A percentile compares a stretch with the other conserved stretches of the same genome.
Evolutionary conservation across 2,329 filamentous ascomycete genomes (phyloP).

Genomic region (Ophiostoma quercus): DNA sequence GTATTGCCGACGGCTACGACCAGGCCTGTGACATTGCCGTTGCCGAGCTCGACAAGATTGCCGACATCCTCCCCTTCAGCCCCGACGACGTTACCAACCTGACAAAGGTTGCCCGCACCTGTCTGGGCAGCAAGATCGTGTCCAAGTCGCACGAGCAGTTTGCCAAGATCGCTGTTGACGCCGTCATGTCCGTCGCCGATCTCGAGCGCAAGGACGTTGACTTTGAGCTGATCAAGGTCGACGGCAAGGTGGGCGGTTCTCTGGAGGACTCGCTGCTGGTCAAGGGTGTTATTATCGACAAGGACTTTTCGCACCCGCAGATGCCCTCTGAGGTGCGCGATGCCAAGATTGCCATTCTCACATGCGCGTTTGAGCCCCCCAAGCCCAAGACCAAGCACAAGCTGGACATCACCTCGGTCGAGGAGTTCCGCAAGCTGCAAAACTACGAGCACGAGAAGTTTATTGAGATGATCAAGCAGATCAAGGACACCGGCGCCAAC

Average conservation of each 20-base stretch:
- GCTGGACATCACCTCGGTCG: slow-evolving; percentile 91
- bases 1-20: slow-evolving; percentile 97
- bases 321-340: slow-evolving; percentile 95
- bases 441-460: slow-evolving; percentile 96
- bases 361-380: slow-evolving; percentile 95
- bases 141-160: slow-evolving; percentile 99
- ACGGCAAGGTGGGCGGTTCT: slow-evolving; percentile 92
- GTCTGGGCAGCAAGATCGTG: slow-evolving; percentile 96
- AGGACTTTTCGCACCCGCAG: slow-evolving; percentile 98
- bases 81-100: slow-evolving; percentile 77
- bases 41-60: slow-evolving; percentile 84
- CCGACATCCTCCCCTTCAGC: slow-evolving; percentile 82
- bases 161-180: slow-evolving; percentile 93
- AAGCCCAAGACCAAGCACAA: slow-evolving; percentile 99
- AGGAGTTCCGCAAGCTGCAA: slow-evolving; percentile 97
- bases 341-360: slow-evolving; percentile 95
- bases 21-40: slow-evolving; percentile 96
- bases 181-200: slow-evolving; percentile 92
- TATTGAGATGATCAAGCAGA: slow-evolving; percentile 95
- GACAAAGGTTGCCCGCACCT: slow-evolving; percentile 90
- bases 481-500: slow-evolving; percentile 96
- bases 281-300: slow-evolving; percentile 97
- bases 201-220: slow-evolving; percentile 95
- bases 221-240: slow-evolving; percentile 98
- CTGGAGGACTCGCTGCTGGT: slow-evolving; percentile 92